A percentile compares a stretch with the other conserved stretches of the same genome.
Conservation (phyloP, 2,329 filamentous ascomycete genomes). For the Ophiosphaerella korrae region DNA sequence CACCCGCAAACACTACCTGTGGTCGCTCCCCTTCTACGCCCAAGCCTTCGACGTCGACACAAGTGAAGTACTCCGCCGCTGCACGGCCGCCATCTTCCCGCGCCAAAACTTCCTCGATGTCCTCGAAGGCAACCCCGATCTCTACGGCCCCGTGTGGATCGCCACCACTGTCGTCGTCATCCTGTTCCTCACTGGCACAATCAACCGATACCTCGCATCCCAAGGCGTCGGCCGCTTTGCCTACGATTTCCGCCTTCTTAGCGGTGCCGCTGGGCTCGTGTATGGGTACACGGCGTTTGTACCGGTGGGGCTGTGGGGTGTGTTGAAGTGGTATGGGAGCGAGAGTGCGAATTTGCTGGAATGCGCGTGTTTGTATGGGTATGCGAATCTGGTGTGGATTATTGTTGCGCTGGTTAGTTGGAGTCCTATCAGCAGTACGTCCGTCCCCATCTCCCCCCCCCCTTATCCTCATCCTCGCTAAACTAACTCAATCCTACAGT, state of each 20-base stretch:
- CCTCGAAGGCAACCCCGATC: slow-evolving; percentile 91
- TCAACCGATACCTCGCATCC: slow-evolving; percentile 82
- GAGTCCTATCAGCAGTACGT: slow-evolving; percentile 73
- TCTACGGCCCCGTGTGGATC: slow-evolving; percentile 99
- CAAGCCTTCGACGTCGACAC: slow-evolving; percentile 99
- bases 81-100: slow-evolving; percentile 86
- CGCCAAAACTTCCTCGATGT: slow-evolving; percentile 96
- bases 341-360: slow-evolving; percentile 92
- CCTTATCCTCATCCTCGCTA: neutral
- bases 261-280: slow-evolving; percentile 86
- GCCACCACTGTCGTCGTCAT: slow-evolving; percentile 97
- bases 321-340: slow-evolving; percentile 92
- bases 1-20: slow-evolving; percentile 78
- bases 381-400: slow-evolving; percentile 97
- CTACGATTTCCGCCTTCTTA: slow-evolving; percentile 89
- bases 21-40: slow-evolving; percentile 90
- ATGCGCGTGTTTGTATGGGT: slow-evolving; percentile 94
- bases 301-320: slow-evolving; percentile 82
- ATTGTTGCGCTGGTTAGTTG: slow-evolving; percentile 90
- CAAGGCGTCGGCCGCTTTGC: slow-evolving; percentile 73
- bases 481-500: slow-evolving; percentile 45
- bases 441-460: neutral
- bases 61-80: slow-evolving; percentile 82
- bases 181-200: slow-evolving; percentile 91
- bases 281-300: slow-evolving; percentile 90